A percentile compares a stretch with the other conserved stretches of the same genome.
Conservation (phyloP, 257 asterid genomes). For the Galeopsis tetrahit region DNA sequence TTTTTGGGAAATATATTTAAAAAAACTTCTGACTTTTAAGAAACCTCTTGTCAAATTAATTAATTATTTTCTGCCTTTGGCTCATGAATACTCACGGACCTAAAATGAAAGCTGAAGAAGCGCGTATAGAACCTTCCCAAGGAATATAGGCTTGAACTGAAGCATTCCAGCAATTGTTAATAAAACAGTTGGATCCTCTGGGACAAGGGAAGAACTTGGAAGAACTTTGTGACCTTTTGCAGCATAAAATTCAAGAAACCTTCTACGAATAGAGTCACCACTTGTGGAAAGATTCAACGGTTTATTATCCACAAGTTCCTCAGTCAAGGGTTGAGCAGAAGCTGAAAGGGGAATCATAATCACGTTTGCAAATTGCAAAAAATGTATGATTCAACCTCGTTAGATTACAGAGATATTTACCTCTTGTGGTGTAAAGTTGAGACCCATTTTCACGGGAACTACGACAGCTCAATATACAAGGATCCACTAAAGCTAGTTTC, state of each 20-base stretch:
- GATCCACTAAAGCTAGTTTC: constrained; percentile 41
- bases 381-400: not conserved
- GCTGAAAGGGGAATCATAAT: constrained; percentile 54
- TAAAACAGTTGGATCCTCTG: constrained; percentile 95
- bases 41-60: constrained; percentile 14
- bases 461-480: constrained; percentile 38
- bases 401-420: constrained; percentile 43
- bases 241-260: constrained; percentile 86
- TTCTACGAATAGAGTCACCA: constrained; percentile 82
- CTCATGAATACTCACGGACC: constrained; percentile 28
- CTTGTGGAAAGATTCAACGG: constrained; percentile 43
- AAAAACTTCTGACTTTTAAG: constrained; percentile 8
- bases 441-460: constrained; percentile 29
- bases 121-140: constrained; percentile 75
- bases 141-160: constrained; percentile 96
- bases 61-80: constrained; percentile 19
- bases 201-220: constrained; percentile 96
- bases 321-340: constrained; percentile 71
- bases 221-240: constrained; percentile 80
- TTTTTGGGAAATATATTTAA: not conserved
- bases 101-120: constrained; percentile 34
- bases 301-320: constrained; percentile 62
- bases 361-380: not conserved
- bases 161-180: constrained; percentile 98
- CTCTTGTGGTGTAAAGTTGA: constrained; percentile 44